A percentile compares a stretch with the other conserved stretches of the same genome.
Evolutionary conservation across 768 basidiomycete species (phyloP).

Genomic region (button mushroom (Agaricus bisporus)): DNA sequence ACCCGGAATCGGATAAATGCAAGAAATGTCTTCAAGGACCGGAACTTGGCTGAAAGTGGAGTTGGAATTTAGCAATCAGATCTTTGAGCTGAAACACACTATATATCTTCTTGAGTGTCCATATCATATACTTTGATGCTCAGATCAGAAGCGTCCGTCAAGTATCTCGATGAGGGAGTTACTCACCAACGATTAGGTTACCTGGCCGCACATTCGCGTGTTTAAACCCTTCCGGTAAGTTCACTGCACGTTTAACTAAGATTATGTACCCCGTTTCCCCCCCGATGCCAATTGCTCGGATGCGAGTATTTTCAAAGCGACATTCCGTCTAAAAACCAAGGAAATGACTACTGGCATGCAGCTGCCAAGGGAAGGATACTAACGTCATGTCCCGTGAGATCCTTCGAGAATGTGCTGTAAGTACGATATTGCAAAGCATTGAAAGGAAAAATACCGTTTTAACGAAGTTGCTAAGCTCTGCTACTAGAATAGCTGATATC

Average conservation of each 20-base stretch:
- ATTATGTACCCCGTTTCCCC: conserved; percentile 1
- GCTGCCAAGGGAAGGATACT: not conserved
- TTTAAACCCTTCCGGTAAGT: conserved; percentile 1
- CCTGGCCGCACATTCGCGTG: conserved; percentile 2
- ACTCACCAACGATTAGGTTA: conserved; percentile 8
- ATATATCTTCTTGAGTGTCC: not conserved
- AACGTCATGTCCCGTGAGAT: not conserved
- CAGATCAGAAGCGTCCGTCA: not conserved
- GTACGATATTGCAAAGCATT: not conserved
- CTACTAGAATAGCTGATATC: not conserved
- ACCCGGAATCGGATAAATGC: not conserved
- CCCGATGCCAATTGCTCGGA: conserved; percentile 1
- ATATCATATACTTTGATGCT: not conserved
- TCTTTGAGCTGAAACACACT: not conserved
- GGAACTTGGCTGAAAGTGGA: not conserved
- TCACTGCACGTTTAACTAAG: not conserved
- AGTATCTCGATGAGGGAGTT: not conserved
- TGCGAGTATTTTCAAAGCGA: conserved; percentile 1
- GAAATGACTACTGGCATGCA: not conserved
- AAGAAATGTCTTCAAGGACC: conserved; percentile 3
- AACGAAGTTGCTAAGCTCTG: conserved; percentile 5
- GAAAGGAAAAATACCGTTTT: not conserved
- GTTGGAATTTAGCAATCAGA: not conserved
- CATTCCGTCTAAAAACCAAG: not conserved
- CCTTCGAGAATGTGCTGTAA: not conserved